Base-by-base conservation (phyloP, 129 eudicot genomes). In the Sambucus nigra region DNA sequence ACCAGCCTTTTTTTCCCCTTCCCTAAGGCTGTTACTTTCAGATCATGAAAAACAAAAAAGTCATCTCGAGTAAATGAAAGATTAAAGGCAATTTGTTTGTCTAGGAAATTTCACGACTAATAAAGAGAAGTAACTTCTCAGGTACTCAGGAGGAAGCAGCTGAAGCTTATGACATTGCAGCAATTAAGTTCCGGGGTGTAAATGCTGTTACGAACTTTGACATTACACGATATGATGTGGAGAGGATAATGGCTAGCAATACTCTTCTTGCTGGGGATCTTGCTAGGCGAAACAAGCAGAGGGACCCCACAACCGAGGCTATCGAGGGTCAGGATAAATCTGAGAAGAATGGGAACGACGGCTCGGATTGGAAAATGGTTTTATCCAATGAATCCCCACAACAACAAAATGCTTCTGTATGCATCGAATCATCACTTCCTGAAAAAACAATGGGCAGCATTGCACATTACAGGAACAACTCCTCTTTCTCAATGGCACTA, bases 101-200 rank as follows among this genome's bases (percentile, higher is more conserved):
- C 10, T 14, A 25, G 23, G 6, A 35, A 35, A 35, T 35, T 35
- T 35, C 8, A 35, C 13, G 42, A 2, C 9, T 7, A 2, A 35
- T 7, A 35, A 42, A 19, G n/a, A 3, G 1, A 27, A 5, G 23
- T 16, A 5, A 35, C 35, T 7, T 3, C 25, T 25, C 41, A 87
- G 97, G 92, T 70, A 88, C 97, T 21, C 97, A 88, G 25, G 94
- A 88, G 66, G 94, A 88, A 51, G 97, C 97, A 4, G 94, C 94
- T 0, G 97, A 88, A 65, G 94, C 94, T n/a, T 88, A 83, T 60
- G 97, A 88, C 56, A 70, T 88, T 12, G 97, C 97, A 4, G 94
- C 97, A 2, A 88, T 88, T 14, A 88, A 88, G 49, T 88, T 83
- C 58, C 82, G 97, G 0, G 97, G 97, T 0, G 74, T 39, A 40